Evolutionary conservation across 345 rosid species (phyloP).

Genomic region (Arabis hirsuta): DNA sequence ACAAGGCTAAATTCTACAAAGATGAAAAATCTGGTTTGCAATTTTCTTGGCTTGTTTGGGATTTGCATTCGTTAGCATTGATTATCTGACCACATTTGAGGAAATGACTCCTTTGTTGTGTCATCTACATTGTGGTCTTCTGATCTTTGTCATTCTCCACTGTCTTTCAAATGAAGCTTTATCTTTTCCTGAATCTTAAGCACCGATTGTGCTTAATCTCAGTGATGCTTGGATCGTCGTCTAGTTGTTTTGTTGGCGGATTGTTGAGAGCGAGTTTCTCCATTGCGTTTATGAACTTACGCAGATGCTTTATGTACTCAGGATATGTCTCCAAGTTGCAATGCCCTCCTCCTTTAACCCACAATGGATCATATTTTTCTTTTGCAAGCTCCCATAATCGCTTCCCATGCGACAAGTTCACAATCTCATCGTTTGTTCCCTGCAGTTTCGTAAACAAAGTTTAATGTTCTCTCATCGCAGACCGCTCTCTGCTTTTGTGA

Average conservation of each 20-base stretch:
- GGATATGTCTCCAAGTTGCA: conserved; percentile 92
- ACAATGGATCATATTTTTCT: conserved; percentile 78
- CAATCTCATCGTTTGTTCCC: conserved; percentile 72
- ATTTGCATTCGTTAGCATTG: not conserved
- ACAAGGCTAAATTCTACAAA: conserved; percentile 8
- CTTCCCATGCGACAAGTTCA: conserved; percentile 85
- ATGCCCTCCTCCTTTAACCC: conserved; percentile 92
- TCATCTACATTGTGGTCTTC: not conserved
- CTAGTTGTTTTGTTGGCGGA: conserved; percentile 22
- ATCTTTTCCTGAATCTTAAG: conserved; percentile 32
- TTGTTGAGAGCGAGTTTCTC: conserved; percentile 61
- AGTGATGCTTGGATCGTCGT: conserved; percentile 37
- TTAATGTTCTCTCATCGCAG: not conserved
- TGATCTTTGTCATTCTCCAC: not conserved
- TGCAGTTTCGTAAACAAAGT: conserved; percentile 8
- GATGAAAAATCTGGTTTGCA: not conserved
- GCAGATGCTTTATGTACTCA: conserved; percentile 75
- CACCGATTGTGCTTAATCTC: conserved; percentile 25
- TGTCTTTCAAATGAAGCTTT: conserved; percentile 1
- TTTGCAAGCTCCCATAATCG: conserved; percentile 78
- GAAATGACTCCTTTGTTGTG: not conserved
- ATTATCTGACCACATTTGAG: not conserved
- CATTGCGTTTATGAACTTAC: conserved; percentile 73
- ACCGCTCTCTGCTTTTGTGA: not conserved
- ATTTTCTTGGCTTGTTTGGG: not conserved